phyloP scores from a whole-genome alignment of 257 asterid species.

The Ilex asprella region DNA sequence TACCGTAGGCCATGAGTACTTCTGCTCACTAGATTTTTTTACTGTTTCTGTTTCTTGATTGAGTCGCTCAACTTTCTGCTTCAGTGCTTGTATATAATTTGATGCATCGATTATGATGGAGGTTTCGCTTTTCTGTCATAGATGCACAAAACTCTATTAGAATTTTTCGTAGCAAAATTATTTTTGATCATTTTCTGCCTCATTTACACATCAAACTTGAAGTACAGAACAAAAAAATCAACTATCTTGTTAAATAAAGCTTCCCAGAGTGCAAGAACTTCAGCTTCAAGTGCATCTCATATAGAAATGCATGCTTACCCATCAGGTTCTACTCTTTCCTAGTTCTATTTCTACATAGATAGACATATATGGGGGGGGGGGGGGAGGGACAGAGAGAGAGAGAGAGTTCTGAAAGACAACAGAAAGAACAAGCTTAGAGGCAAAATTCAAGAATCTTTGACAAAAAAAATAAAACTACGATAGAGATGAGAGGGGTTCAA shows the following conservation, averaged over 20 bases:
- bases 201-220: too few relatives aligned
- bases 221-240: too few relatives aligned
- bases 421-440: too few relatives aligned
- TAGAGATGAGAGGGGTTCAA: background rate
- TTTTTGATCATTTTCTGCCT: too few relatives aligned
- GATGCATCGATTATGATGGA: conserved; percentile 80
- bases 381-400: background rate
- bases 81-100: conserved; percentile 60
- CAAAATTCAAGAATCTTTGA: background rate
- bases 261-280: too few relatives aligned
- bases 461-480: background rate
- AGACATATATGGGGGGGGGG: too few relatives aligned
- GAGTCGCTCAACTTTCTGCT: conserved; percentile 65
- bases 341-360: too few relatives aligned
- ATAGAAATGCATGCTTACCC: too few relatives aligned
- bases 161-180: background rate
- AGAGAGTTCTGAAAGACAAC: too few relatives aligned
- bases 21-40: conserved; percentile 28
- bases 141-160: background rate
- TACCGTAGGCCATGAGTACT: conserved; percentile 37
- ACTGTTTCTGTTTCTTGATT: conserved; percentile 48
- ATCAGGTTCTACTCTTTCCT: too few relatives aligned
- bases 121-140: conserved; percentile 45
- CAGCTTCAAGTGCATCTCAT: too few relatives aligned
- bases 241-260: too few relatives aligned